Evolutionary conservation across 805 yeast species (phyloP), one percentile per base, ranked within the genome.

Genomic region (Kluyveromyces lactis): DNA sequence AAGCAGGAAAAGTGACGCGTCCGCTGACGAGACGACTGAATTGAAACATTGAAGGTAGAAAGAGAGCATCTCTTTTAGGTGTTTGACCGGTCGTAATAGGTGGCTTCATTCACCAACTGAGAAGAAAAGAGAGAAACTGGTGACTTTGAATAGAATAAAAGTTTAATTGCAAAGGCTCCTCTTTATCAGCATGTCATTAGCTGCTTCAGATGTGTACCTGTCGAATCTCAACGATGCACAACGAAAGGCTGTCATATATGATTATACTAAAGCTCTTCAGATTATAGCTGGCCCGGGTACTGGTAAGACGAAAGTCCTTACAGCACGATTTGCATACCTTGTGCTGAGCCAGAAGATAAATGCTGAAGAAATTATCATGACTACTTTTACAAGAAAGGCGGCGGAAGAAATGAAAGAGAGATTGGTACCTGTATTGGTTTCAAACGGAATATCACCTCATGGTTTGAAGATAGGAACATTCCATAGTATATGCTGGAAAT

Each of bases 351-450:
- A 72, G 26, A 60, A 68, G 1, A 58, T 84, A 0, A 64, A 67
- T 1, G 89, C 97, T 0, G 65, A 68, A 26, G 63, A 72, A 34
- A 71, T 92, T 15, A 72, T 90, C 1, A 92, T 89, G 16, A 86
- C 96, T 4, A 89, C 97, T 0, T 90, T 90, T 64, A 90, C 97
- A 10, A 84, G 85, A 50, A 85, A 83, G 51, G 97, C 98, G 0
- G 94, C 97, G 1, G 72, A 68, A 38, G 97, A 90, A 61, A 80
- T 90, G 84, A 62, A 66, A 10, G 81, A 75, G 24, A 67, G 97
- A 31, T 60, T 90, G 15, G 36, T 52, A 5, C 59, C 52, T 0
- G 53, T 58, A 4, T 55, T 75, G 9, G 40, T 52, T 17, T 56
- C 59, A 2, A 46, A 60, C 2, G 50, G 46, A 2, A 53, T 64